A percentile compares a stretch with the other conserved stretches of the same genome.
phyloP scores from a whole-genome alignment of 169 alveolate species.

The Plasmodium vinckei region DNA sequence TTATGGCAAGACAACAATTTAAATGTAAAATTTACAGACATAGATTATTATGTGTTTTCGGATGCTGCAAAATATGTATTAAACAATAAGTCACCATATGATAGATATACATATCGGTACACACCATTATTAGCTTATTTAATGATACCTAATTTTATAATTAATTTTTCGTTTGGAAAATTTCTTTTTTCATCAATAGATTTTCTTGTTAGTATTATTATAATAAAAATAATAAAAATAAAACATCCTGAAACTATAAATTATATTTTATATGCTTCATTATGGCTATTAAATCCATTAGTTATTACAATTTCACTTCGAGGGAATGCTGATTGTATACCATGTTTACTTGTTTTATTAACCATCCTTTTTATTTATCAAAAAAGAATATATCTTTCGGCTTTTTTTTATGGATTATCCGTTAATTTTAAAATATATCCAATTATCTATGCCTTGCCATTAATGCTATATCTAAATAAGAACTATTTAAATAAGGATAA shows the following conservation, averaged over 20 bases:
- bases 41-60: conserved; percentile 96
- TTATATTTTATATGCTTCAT: conserved; percentile 78
- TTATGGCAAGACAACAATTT: conserved; percentile 72
- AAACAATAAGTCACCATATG: conserved; percentile 95
- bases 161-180: conserved; percentile 90
- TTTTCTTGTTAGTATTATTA: conserved; percentile 85
- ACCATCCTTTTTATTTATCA: conserved; percentile 79
- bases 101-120: conserved; percentile 97
- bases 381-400: conserved; percentile 82
- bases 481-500: conserved; percentile 48
- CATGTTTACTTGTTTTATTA: conserved; percentile 82
- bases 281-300: conserved; percentile 95
- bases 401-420: conserved; percentile 90
- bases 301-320: conserved; percentile 94
- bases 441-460: conserved; percentile 94
- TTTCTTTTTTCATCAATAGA: conserved; percentile 90
- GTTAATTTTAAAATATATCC: conserved; percentile 98
- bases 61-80: conserved; percentile 96
- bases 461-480: conserved; percentile 82
- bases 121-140: conserved; percentile 94
- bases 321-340: conserved; percentile 94
- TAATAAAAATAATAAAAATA: conserved; percentile 39
- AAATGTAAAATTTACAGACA: conserved; percentile 95
- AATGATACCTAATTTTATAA: conserved; percentile 81
- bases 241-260: conserved; percentile 51